These are phyloP conservation scores for Stemphylium lycopersici DNA, from an alignment of 2,329 filamentous ascomycete species.

Conservation along the genomic window DNA sequence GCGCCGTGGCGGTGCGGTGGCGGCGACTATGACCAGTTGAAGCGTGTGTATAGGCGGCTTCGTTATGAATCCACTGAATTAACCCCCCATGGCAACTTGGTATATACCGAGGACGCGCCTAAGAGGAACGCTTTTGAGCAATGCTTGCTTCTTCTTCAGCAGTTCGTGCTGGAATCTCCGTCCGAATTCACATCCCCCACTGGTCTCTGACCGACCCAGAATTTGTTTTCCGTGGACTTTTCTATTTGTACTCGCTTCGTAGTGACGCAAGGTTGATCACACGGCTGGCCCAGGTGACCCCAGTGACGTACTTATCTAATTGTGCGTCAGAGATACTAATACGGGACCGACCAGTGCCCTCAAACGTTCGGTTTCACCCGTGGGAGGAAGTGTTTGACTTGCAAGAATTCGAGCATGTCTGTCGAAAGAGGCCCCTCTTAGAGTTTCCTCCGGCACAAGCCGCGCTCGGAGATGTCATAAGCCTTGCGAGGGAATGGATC, in stretches of 20 bases:
- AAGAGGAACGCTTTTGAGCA: slow-evolving; percentile 1
- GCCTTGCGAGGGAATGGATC: not conserved
- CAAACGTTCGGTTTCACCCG: not conserved
- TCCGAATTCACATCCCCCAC: slow-evolving; percentile 1
- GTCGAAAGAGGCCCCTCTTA: not conserved
- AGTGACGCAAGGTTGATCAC: not conserved
- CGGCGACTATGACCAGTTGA: not conserved
- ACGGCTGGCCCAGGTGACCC: not conserved
- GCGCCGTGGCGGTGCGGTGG: not conserved
- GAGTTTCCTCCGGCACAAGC: not conserved
- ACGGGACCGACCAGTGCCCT: not conserved
- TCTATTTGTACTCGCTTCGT: not conserved
- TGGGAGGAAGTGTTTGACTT: not conserved
- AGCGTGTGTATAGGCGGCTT: not conserved
- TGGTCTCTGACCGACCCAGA: not conserved
- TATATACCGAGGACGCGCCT: not conserved
- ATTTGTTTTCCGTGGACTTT: slow-evolving; percentile 1
- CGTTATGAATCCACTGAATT: not conserved
- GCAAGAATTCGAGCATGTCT: not conserved
- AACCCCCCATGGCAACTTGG: not conserved
- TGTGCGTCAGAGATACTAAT: not conserved
- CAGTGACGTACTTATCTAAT: not conserved
- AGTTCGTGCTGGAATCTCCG: not conserved
- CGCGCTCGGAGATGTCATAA: not conserved
- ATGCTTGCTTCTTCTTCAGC: not conserved